phyloP scores from a whole-genome alignment of 495 filamentous ascomycete genomes.

The Tuber aestivum region DNA sequence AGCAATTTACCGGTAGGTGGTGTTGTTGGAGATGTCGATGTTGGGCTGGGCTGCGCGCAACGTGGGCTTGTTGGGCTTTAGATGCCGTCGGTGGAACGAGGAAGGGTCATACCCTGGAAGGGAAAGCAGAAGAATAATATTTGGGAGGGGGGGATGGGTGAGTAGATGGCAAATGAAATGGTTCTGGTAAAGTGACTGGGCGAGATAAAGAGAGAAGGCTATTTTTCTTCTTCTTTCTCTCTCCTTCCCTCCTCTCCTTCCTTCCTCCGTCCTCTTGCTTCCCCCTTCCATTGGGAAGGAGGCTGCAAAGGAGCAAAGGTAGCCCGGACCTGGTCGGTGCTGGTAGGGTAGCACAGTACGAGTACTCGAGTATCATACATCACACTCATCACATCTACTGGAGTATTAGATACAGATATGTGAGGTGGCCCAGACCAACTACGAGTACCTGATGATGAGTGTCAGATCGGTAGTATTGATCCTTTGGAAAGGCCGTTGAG shows the following conservation, averaged over 20 bases:
- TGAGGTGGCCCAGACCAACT: neutral
- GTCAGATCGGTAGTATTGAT: neutral
- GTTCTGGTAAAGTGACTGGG: neutral
- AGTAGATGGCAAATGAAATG: neutral
- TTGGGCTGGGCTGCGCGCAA: neutral
- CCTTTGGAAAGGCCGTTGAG: neutral
- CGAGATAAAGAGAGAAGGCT: neutral
- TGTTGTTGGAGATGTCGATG: constrained; percentile 2
- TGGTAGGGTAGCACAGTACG: too few species aligned
- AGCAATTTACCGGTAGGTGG: neutral
- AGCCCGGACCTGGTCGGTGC: neutral
- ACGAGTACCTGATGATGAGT: neutral
- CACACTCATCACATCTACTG: neutral
- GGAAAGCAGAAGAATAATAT: constrained; percentile 4
- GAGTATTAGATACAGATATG: neutral
- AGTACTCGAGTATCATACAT: too few species aligned
- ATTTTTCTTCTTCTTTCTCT: neutral
- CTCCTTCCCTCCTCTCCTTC: neutral
- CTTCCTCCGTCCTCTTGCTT: neutral
- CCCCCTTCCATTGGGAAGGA: neutral
- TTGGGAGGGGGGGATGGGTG: neutral
- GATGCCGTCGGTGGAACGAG: neutral
- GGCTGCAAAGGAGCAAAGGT: neutral
- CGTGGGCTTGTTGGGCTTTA: neutral
- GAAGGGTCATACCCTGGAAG: neutral